Base-by-base conservation (phyloP, 2,329 filamentous ascomycete genomes). In the Byssothecium circinans region DNA sequence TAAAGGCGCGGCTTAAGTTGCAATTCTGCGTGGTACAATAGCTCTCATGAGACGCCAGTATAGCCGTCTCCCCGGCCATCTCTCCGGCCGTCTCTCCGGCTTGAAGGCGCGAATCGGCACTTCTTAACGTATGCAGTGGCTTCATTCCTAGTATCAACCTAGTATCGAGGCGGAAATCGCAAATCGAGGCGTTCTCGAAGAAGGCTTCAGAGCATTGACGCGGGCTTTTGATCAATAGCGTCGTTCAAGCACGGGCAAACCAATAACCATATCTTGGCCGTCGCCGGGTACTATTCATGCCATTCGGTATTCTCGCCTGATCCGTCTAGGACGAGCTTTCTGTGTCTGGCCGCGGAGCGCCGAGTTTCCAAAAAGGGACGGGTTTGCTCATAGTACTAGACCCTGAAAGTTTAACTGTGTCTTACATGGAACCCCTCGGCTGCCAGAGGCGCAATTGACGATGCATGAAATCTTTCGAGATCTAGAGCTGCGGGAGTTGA, bases 31-130 rank as follows among this genome's bases (percentile, higher is more conserved):
- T 42, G 39, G 47, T 38, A 25, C 37, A 11, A 23, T 38, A 49
- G 42, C 35, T n/a, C 19, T 39, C 33, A 42, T 46, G 19, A 46
- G 41, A 29, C 47, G 40, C 42, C 43, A 43, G 39, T 32, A 32
- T 39, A 27, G 17, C 4, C n/a, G 5, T 34, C 33, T 25, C n/a
- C n/a, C n/a, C n/a, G n/a, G n/a, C n/a, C n/a, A n/a, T n/a, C n/a
- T n/a, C n/a, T n/a, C n/a, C n/a, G n/a, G n/a, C n/a, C n/a, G n/a
- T n/a, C n/a, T n/a, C n/a, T 20, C 34, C 35, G 27, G 23, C 38
- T 19, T 12, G 29, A 36, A 18, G 18, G 23, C 30, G 35, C 19
- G 15, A 19, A 27, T 32, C 33, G 27, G 27, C 29, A 20, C 23
- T 32, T 19, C 39, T 38, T 11, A 17, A 36, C 17, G 8, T 17